These are phyloP conservation scores for Boletus pseudopeckii DNA, from an alignment of 768 basidiomycete genomes.

Conservation along the genomic window DNA sequence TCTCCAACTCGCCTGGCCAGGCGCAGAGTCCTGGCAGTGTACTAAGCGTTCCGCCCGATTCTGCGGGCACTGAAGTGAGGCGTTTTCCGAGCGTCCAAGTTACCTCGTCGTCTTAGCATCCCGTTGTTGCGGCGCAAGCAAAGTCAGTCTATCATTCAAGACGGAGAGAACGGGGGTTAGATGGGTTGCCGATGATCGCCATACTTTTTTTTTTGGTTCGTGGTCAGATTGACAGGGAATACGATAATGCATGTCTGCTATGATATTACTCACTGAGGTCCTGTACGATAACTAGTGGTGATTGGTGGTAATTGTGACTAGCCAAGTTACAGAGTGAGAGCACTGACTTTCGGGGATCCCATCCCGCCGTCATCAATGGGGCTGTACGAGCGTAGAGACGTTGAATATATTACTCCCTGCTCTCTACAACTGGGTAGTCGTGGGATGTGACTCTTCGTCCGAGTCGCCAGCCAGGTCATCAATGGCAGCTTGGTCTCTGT, in stretches of 20 bases:
- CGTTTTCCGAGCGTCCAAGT: conserved; percentile 19
- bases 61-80: conserved; percentile 3
- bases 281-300: conserved; percentile 6
- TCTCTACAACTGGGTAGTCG: too few species aligned
- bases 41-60: not conserved
- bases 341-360: too few species aligned
- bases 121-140: conserved; percentile 29
- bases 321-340: too few species aligned
- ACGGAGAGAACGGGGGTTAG: not conserved
- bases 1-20: conserved; percentile 16
- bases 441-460: too few species aligned
- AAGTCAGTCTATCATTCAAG: conserved; percentile 8
- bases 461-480: too few species aligned
- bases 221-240: not conserved
- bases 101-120: conserved; percentile 30
- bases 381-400: too few species aligned
- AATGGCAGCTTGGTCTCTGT: too few species aligned
- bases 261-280: not conserved
- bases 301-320: not conserved
- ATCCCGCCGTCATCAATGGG: too few species aligned
- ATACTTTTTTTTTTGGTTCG: not conserved
- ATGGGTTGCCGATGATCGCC: too few species aligned
- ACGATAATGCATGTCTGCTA: not conserved
- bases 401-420: too few species aligned
- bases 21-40: not conserved